These are phyloP conservation scores for Corymbia calophylla DNA, from an alignment of 441 rosid species.

Conservation along the genomic window DNA sequence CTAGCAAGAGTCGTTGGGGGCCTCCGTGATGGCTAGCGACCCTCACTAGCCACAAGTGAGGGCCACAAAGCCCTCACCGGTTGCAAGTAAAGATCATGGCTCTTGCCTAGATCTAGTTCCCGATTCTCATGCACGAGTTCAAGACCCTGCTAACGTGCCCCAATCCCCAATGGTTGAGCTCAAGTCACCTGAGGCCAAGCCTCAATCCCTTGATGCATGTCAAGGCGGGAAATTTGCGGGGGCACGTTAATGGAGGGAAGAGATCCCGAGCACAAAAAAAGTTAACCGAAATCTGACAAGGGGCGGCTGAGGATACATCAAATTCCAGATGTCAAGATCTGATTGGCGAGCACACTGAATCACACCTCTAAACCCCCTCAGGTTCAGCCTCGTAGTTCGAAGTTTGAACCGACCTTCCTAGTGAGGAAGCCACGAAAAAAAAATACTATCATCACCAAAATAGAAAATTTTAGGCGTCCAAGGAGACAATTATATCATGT, in stretches of 20 bases:
- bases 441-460: not conserved
- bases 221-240: too few species aligned
- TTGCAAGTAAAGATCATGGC: not conserved
- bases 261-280: not conserved
- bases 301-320: not conserved
- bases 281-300: not conserved
- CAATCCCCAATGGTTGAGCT: not conserved
- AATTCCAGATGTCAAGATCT: not conserved
- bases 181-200: not conserved
- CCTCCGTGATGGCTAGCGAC: not conserved
- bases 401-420: not conserved
- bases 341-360: not conserved
- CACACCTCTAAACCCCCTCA: not conserved
- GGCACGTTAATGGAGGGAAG: not conserved
- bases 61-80: not conserved
- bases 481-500: not conserved
- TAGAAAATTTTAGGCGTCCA: not conserved
- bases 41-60: not conserved
- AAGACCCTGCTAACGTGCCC: not conserved
- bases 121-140: not conserved
- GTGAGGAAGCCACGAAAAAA: not conserved
- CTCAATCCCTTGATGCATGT: not conserved
- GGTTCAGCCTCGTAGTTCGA: not conserved
- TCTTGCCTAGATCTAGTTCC: not conserved
- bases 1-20: rapidly evolving